Base-by-base conservation (phyloP, 768 basidiomycete genomes). In the Phlebiopsis flavidoalba region DNA sequence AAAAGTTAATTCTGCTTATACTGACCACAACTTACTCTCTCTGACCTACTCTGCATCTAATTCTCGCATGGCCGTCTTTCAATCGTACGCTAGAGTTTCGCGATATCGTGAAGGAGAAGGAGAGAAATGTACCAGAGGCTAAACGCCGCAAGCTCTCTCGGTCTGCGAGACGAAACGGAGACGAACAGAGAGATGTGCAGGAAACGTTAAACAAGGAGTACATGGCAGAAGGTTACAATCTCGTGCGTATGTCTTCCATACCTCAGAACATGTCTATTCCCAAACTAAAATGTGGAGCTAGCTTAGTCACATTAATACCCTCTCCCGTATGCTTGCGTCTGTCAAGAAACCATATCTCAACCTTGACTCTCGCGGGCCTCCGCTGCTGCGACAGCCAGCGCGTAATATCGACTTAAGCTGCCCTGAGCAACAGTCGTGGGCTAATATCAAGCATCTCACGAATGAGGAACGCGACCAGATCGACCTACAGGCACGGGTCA, bases 381-480 rank as follows among this genome's bases (percentile, higher is more conserved):
- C 84, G 12, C 71, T 81, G 50, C 73, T 78, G 21, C 82, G 84
- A 31, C 83, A 83, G 66, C 64, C 77, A 15, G 73, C 74, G 45
- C 80, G 82, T 48, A 81, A 71, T 48, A 74, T 91, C 58, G 87
- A 92, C 74, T 68, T 91, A 12, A 58, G 62, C 17, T 63, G 60
- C 56, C 70, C 80, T 51, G 74, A 78, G 60, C 75, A 79, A 61
- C 75, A 79, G 62, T 76, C 79, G 49, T 91, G 88, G 89, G 72
- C 79, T 17, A 81, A 81, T 56, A 77, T 92, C 55, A 84, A 83
- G 63, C 77, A 87, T 67, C 81, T 99, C 6, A 85, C 86, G 8
- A 95, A 98, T 69, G 86, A 92, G 63, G 95, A 99, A 72, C 81
- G 95, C 62, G 95, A 98, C 74, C 93, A 97, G 75, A 91, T 99